Base-by-base conservation (phyloP, 805 yeast genomes). In the Starmerella ratchasimensis region DNA sequence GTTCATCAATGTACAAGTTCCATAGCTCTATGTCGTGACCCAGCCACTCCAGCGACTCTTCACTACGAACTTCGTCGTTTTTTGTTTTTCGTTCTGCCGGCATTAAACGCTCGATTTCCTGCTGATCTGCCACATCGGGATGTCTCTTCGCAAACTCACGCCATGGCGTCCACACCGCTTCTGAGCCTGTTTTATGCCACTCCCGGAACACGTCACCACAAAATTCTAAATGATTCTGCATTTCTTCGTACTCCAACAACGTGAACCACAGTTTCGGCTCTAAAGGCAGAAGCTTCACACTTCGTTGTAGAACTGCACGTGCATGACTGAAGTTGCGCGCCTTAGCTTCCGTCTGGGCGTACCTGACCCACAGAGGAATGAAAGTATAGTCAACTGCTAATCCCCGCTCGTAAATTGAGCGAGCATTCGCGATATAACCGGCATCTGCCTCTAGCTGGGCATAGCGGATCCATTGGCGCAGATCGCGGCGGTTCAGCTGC, bases 401-500 rank as follows among this genome's bases (percentile, higher is more conserved):
- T 0, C 94, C 93, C 36, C 97, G 65, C 56, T 88, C 98, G 59
- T 79, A 80, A 5, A 90, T 65, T 0, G 95, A 80, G 38, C 97
- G 63, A 0, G 93, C 94, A 17, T 96, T 64, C 15, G 71, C 65
- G 43, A 71, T 65, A 51, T 88, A 94, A 42, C 74, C 77, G 48
- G 81, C 88, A 4, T 78, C 79, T 3, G 76, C 56, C 57, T 88
- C 98, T 71, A 84, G 82, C 41, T 69, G 71, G 0, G 95, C 97
- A 56, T 88, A 90, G 39, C 95, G 64, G 54, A 82, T 67, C 95
- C 97, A 90, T 54, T 84, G 94, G 2, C 82, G 78, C 51, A 71
- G 66, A 51, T 83, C 84, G 25, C 78, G 69, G 42, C 94, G 62
- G 54, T 88, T 88, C 47, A 90, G 69, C 48, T 90, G 72, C 37